Evolutionary conservation across 805 yeast genomes (phyloP), one percentile per base, ranked within the genome.

Genomic region (Kodamaea lidongshanica): DNA sequence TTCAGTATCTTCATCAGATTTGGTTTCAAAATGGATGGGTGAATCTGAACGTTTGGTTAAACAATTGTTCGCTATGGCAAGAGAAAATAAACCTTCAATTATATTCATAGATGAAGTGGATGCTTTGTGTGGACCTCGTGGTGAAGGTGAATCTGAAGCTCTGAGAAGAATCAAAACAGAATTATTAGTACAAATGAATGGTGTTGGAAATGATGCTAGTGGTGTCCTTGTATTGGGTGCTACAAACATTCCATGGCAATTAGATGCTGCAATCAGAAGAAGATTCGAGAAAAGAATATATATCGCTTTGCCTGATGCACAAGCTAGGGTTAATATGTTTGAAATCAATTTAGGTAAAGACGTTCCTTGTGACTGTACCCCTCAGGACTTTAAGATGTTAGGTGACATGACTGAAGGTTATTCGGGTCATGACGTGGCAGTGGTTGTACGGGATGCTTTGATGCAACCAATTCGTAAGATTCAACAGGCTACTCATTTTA

Each of bases 1-100:
- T 59, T 83, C 95, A 2, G 95, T 92, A 1, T 81, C 94, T n/a
- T 86, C 96, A 0, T 83, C 95, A 9, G 98, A 92, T 56, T 70
- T 92, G 46, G 97, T 92, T 3, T 81, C 94, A 42, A 92, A 92
- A 57, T 92, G 98, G 98, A 89, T 89, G 96, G 98, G 98, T 46
- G 98, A 92, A 56, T 79, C 94, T 15, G 98, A 92, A 58, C 77
- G 97, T 57, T 72, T 92, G 34, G 97, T 92, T 16, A 92, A 89
- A 56, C 96, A 92, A 52, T 68, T 92, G 40, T 92, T 92, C 58
- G 73, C 80, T 19, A 85, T 89, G 95, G 98, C 98, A 4, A 71
- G 98, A 42, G 98, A 92, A 55, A 83, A 80, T 51, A 88, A 85
- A 50, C 98, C 98, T 1, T 77, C 95, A 0, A 94, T 92, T 44